Conservation (phyloP, 1,284 basidiomycete genomes). For the Moniliella sp. region DNA sequence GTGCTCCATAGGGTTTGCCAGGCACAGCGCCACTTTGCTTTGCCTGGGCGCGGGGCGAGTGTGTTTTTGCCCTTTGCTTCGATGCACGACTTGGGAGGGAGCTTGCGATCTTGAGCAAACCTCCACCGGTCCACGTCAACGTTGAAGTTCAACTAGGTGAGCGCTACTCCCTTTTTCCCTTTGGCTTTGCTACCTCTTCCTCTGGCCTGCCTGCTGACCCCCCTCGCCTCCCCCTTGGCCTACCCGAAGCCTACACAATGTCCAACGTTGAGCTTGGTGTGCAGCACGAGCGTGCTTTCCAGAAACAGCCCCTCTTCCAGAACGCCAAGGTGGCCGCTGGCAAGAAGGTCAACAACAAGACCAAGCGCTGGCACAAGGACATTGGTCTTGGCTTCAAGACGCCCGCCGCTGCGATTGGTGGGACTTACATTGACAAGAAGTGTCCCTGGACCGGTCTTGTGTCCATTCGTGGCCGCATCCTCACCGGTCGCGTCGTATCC, state of each 20-base stretch:
- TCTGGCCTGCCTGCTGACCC: too few species aligned
- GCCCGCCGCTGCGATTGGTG: constrained; percentile 79
- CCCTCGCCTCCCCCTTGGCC: too few species aligned
- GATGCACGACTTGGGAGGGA: too few species aligned
- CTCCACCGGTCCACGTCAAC: too few species aligned
- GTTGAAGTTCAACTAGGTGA: too few species aligned
- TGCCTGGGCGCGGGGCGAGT: too few species aligned
- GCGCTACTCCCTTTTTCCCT: too few species aligned
- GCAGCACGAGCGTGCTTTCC: constrained; percentile 27
- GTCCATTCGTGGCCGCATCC: constrained; percentile 94
- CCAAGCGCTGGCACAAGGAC: constrained; percentile 88
- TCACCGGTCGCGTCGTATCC: constrained; percentile 87
- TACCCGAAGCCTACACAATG: neutral
- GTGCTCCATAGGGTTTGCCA: too few species aligned
- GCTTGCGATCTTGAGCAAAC: too few species aligned
- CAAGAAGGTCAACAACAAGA: constrained; percentile 77
- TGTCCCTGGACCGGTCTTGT: constrained; percentile 59
- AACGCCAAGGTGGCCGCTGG: constrained; percentile 79
- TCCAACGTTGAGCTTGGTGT: constrained; percentile 31
- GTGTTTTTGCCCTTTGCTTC: too few species aligned
- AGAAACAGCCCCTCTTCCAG: constrained; percentile 93
- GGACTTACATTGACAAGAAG: constrained; percentile 99
- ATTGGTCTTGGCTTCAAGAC: constrained; percentile 43
- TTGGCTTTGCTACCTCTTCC: too few species aligned
- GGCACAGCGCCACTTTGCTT: too few species aligned